Evolutionary conservation across 208 protist genomes (phyloP).

Genomic region (Tritrichomonas musculus): DNA sequence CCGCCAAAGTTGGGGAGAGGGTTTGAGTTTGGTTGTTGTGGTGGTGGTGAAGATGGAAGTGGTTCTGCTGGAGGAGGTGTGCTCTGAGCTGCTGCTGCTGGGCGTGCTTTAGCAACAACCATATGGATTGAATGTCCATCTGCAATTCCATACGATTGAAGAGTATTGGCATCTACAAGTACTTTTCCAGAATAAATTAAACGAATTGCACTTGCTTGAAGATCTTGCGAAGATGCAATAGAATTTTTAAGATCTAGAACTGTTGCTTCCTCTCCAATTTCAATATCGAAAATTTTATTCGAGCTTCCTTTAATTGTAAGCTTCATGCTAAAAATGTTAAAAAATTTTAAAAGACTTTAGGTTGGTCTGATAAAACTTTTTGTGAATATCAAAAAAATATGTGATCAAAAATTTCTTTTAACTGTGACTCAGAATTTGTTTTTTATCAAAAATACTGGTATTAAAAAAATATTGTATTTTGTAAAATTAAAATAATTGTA

Average conservation of each 20-base stretch:
- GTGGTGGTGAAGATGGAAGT: background rate
- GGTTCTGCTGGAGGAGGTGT: background rate
- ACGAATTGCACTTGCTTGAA: background rate
- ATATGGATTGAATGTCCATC: background rate
- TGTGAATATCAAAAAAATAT: too few relatives aligned
- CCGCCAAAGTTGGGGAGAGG: background rate
- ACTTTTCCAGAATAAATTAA: constrained; percentile 6
- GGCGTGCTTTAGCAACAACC: background rate
- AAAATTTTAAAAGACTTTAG: too few relatives aligned
- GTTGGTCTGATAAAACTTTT: too few relatives aligned
- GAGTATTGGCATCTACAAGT: background rate
- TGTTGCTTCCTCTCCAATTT: background rate
- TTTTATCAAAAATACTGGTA: too few relatives aligned
- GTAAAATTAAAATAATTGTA: too few relatives aligned
- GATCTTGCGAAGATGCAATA: background rate
- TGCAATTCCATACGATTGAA: background rate
- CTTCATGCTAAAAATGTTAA: too few relatives aligned
- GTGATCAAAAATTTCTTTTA: too few relatives aligned
- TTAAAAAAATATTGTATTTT: too few relatives aligned
- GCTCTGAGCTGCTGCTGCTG: too few relatives aligned
- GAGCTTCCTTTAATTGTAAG: background rate
- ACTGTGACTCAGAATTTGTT: too few relatives aligned
- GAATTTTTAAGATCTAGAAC: background rate
- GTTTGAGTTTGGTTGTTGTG: background rate
- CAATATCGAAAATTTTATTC: background rate